phyloP scores from a whole-genome alignment of 192 early-diverging fungal genomes.

The Spizellomyces punctatus region DNA sequence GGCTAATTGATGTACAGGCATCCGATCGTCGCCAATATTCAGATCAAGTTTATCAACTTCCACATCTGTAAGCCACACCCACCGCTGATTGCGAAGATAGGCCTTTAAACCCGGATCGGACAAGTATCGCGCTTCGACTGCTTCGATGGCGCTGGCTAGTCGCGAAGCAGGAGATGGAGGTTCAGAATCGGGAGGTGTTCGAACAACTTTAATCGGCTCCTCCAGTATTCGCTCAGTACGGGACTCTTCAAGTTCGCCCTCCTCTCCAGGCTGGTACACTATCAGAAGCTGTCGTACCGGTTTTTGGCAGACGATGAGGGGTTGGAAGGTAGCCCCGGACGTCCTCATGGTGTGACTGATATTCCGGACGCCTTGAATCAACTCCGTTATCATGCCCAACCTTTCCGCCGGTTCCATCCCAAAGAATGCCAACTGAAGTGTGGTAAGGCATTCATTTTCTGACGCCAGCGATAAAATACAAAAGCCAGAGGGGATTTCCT shows the following conservation, averaged over 20 bases:
- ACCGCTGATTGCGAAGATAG: slow-evolving; percentile 46
- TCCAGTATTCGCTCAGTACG: neutral
- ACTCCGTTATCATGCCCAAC: slow-evolving; percentile 18
- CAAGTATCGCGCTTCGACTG: slow-evolving; percentile 22
- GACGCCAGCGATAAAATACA: slow-evolving; percentile 38
- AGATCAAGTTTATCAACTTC: slow-evolving; percentile 11
- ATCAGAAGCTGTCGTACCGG: slow-evolving; percentile 41
- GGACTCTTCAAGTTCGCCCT: slow-evolving; percentile 1
- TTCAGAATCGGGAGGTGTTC: slow-evolving; percentile 4
- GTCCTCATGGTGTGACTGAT: slow-evolving; percentile 33
- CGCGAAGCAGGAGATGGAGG: neutral
- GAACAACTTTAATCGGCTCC: neutral
- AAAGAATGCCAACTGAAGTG: slow-evolving; percentile 46
- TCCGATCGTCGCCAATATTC: neutral
- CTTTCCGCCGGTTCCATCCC: slow-evolving; percentile 30
- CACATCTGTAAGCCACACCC: slow-evolving; percentile 56
- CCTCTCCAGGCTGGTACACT: slow-evolving; percentile 23
- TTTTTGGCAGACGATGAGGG: slow-evolving; percentile 46
- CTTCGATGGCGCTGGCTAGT: neutral
- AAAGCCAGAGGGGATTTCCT: slow-evolving; percentile 39
- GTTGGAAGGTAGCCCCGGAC: slow-evolving; percentile 32
- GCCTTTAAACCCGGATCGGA: slow-evolving; percentile 30
- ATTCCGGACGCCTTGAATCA: slow-evolving; percentile 22
- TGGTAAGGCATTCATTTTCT: slow-evolving; percentile 48
- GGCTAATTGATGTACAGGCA: slow-evolving; percentile 41